Evolutionary conservation across 352 stramenopile genomes (phyloP).

Genomic region (Blastocystis sp.): DNA sequence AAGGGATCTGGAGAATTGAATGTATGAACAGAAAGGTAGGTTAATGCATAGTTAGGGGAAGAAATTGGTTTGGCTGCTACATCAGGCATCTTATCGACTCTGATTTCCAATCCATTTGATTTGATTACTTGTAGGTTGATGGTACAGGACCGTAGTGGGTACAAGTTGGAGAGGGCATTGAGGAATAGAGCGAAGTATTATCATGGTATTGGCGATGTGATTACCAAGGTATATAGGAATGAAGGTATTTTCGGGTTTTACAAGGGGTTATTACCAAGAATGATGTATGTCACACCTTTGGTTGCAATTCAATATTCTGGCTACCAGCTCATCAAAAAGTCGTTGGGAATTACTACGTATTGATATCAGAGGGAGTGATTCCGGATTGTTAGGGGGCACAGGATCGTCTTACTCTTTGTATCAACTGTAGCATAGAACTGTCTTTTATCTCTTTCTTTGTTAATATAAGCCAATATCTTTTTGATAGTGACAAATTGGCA

Average conservation of each 20-base stretch:
- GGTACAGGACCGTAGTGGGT: conserved; percentile 34
- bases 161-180: background rate
- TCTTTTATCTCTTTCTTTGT: too few species aligned
- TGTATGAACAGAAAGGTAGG: background rate
- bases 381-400: too few species aligned
- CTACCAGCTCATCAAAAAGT: conserved; percentile 27
- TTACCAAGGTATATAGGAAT: conserved; percentile 13
- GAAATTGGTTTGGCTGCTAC: background rate
- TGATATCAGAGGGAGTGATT: too few species aligned
- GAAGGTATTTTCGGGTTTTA: conserved; percentile 10
- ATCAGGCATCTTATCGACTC: background rate
- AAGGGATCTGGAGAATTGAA: background rate
- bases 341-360: background rate
- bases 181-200: conserved; percentile 31
- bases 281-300: conserved; percentile 40
- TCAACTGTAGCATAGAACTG: too few species aligned
- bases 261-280: conserved; percentile 16
- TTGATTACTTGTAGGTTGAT: conserved; percentile 26
- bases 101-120: conserved; percentile 22
- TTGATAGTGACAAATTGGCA: too few species aligned
- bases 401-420: too few species aligned
- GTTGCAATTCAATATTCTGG: conserved; percentile 31
- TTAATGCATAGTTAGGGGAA: background rate
- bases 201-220: background rate
- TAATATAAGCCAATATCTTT: too few species aligned